Evolutionary conservation across 2,329 filamentous ascomycete genomes (phyloP), one percentile per base, ranked within the genome.

Genomic region (Colletotrichum karsti): DNA sequence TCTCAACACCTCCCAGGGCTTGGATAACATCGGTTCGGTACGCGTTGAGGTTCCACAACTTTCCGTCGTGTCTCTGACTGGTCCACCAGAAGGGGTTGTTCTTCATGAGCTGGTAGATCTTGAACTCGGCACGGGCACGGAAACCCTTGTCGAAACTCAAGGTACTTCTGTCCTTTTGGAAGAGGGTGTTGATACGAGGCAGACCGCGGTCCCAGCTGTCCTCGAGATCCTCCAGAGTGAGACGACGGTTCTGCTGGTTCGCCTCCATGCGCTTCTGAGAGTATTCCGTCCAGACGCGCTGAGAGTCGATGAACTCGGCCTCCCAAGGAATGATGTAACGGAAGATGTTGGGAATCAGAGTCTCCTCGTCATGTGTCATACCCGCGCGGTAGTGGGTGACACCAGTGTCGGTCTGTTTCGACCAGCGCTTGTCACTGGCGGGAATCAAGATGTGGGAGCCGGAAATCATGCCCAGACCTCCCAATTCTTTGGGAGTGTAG

Each of bases 81-180:
- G 96, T 99, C 96, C 96, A 99, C 94, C 95, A 98, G 86, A 98
- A 98, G 0, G 96, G 96, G 77, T 98, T 98, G 81, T 92, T 97
- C 89, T 97, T 98, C 95, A 99, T 98, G 69, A 98, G 86, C 79
- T 98, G 95, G 77, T 98, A 99, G 30, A 96, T 91, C 85, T 99
- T 99, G 85, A 99, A 99, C 79, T 99, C 96, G 10, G 95, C 94
- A 60, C 96, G 89, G 13, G 95, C 91, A 73, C 96, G 92, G 91
- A 98, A 99, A 61, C 96, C 96, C 82, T 99, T 99, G 84, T 99
- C 96, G 76, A 99, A 99, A 76, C 94, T 97, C 71, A 99, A 87
- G 0, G 96, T 99, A 79, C 94, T 98, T 75, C 96, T 89, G 74
- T 99, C 96, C 80, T 99, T 99, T 79, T 99, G 96, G 90, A 99